Percentiles rank a stretch among this genome's conserved stretches.
phyloP scores from a whole-genome alignment of 2,329 filamentous ascomycete species.

The Neoascochyta sp. region DNA sequence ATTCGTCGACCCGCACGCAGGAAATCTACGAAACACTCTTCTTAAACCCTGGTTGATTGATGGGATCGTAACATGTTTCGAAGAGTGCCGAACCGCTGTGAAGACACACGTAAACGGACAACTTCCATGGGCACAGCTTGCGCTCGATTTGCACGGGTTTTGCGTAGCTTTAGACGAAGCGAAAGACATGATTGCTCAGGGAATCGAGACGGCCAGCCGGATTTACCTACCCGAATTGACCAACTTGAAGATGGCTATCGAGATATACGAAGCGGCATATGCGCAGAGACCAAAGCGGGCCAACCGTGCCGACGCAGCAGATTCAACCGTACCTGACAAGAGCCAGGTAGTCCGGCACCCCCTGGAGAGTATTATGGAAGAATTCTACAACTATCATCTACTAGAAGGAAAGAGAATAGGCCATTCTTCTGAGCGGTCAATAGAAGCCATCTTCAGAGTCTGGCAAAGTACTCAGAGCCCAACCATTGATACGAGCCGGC shows the following conservation, averaged over 20 bases:
- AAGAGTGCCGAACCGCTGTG: slow-evolving; percentile 20
- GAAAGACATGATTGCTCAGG: no score
- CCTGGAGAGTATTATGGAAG: slow-evolving; percentile 15
- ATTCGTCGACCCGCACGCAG: slow-evolving; percentile 11
- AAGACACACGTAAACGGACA: slow-evolving; percentile 12
- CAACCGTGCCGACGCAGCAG: neutral
- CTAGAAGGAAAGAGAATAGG: slow-evolving; percentile 8
- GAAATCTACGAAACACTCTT: slow-evolving; percentile 14
- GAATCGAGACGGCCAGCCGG: no score
- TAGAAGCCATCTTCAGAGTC: slow-evolving; percentile 15
- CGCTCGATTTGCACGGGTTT: slow-evolving; percentile 21
- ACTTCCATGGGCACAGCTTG: slow-evolving; percentile 16
- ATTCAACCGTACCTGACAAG: neutral
- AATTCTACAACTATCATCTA: slow-evolving; percentile 16
- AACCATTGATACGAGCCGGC: slow-evolving; percentile 6
- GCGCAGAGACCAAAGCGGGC: neutral
- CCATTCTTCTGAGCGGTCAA: slow-evolving; percentile 7
- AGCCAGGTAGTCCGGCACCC: slow-evolving; percentile 1
- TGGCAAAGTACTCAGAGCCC: slow-evolving; percentile 14
- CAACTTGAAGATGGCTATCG: slow-evolving; percentile 11
- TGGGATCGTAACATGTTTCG: slow-evolving; percentile 22
- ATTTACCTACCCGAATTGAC: no score
- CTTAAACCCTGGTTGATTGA: slow-evolving; percentile 15
- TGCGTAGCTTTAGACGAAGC: slow-evolving; percentile 11
- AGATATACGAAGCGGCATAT: slow-evolving; percentile 13